Evolutionary conservation across 352 stramenopile genomes (phyloP), one percentile per base, ranked within the genome.

Genomic region (Phytophthora tubulina): DNA sequence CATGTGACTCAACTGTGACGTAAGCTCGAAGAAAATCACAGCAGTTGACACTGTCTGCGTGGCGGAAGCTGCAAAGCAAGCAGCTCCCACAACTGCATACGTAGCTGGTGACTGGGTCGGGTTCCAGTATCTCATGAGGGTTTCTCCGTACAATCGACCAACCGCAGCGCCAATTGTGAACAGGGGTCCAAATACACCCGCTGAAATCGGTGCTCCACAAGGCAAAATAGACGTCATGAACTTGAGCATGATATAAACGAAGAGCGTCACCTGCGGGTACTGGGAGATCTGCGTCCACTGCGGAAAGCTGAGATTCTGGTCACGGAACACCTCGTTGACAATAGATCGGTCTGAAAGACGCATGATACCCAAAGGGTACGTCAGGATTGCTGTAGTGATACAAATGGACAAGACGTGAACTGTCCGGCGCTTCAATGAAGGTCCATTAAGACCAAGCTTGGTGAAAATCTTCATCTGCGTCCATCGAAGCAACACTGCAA

Each of bases 1-100:
- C 83, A 96, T 93, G 76, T 96, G 88, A 63, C 88, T 95, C 30
- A 96, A 62, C 35, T 95, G 89, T 5, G 87, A 89, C 2, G 89
- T 95, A 21, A 96, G 80, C 60, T 96, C 89, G 56, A 96, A 96
- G 78, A 98, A 94, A 53, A 96, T 95, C 31, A 96, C 87, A 1
- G 87, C 85, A 0, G 89, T 96, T 0, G 89, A 98, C 14, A 98
- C 89, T 0, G 95, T 97, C 50, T 96, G 79, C 3, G 96, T 98
- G 10, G 95, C 94, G 6, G 92, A 97, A 2, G 93, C 92, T 1
- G 93, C 79, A 67, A 98, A 97, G 63, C 91, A 95, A 14, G 95
- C 94, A 3, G 95, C 96, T 0, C 95, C 96, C 14, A 98, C 93
- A 14, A 99, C 86, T 0, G 94, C 91, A 49, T 98, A 98, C 17